Evolutionary conservation across 345 rosid genomes (phyloP).

Genomic region (Salix koriyanagi): DNA sequence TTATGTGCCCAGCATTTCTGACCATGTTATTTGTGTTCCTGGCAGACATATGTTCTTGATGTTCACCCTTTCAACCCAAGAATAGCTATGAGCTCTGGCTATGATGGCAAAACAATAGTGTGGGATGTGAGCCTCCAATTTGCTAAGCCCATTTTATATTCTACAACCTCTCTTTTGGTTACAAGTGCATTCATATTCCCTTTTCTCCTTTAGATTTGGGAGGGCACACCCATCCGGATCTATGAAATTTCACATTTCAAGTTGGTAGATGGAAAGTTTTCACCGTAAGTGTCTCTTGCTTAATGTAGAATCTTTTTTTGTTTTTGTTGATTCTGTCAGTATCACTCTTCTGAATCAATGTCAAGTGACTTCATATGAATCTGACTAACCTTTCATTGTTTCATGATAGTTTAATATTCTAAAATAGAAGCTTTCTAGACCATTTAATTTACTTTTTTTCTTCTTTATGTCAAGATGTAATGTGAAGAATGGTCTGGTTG

Average conservation of each 20-base stretch:
- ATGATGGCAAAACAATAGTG: slow-evolving; percentile 90
- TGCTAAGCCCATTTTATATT: slow-evolving; percentile 14
- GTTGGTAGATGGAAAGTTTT: slow-evolving; percentile 99
- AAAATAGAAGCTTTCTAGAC: not conserved
- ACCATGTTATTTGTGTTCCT: slow-evolving; percentile 23
- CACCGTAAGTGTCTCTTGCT: slow-evolving; percentile 63
- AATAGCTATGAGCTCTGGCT: slow-evolving; percentile 99
- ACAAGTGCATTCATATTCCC: slow-evolving; percentile 16
- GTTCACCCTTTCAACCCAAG: slow-evolving; percentile 98
- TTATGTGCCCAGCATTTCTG: not conserved
- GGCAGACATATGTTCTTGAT: slow-evolving; percentile 96
- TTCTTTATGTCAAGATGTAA: not conserved
- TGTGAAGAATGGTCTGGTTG: not conserved
- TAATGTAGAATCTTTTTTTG: not conserved
- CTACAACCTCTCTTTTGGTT: slow-evolving; percentile 12
- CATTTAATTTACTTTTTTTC: not conserved
- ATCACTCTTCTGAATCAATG: not conserved
- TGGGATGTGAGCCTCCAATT: slow-evolving; percentile 91
- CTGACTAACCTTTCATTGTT: not conserved
- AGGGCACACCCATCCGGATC: slow-evolving; percentile 81
- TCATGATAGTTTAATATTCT: not conserved
- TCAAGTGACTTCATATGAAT: not conserved
- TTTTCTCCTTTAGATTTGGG: slow-evolving; percentile 75
- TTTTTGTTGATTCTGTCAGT: not conserved
- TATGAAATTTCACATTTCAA: slow-evolving; percentile 88